Base-by-base conservation (phyloP, 1,139 yeast species). In the Candida tropicalis region DNA sequence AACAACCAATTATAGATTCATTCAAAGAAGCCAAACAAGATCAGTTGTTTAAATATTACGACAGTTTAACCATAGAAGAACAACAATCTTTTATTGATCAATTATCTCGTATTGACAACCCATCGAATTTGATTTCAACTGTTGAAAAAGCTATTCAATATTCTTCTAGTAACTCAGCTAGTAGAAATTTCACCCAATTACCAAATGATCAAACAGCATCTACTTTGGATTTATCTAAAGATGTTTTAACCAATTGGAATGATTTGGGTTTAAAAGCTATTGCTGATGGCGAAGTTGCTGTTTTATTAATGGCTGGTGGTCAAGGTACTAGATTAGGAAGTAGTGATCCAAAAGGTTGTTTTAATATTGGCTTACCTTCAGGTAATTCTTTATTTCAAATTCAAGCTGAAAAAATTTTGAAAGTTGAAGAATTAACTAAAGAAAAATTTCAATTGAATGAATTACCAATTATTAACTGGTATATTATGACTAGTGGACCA, bases 301-400 rank as follows among this genome's bases (percentile, higher is more conserved):
- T 93, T 7, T 75, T 93, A 37, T 75, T 93, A 45, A 84, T 93
- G 86, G 97, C 99, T 9, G 99, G 99, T 45, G 99, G 99, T 43
- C 99, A 93, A 65, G 99, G 99, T 24, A 86, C 98, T 3, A 77
- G 99, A 50, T 73, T 93, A 45, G 99, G 99, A 1, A 88, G 97
- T 1, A 69, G 81, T 12, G 82, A 71, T 25, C 99, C 99, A 35
- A 93, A 93, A 66, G 99, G 99, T 1, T 91, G 98, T 66, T 93
- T 81, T 63, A 80, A 93, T 59, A 84, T 95, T 47, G 84, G 85
- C 0, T 75, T 95, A 41, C 97, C 97, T 1, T 87, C 96, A 1
- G 73, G 75, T 32, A 88, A 87, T 62, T 81, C 96, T 1, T 70
- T 95, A 47, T 95, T 93, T 66, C 96, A 90, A 64, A 77, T 95